phyloP scores from a whole-genome alignment of 2,329 filamentous ascomycete species.

The Cladosporium sp. region DNA sequence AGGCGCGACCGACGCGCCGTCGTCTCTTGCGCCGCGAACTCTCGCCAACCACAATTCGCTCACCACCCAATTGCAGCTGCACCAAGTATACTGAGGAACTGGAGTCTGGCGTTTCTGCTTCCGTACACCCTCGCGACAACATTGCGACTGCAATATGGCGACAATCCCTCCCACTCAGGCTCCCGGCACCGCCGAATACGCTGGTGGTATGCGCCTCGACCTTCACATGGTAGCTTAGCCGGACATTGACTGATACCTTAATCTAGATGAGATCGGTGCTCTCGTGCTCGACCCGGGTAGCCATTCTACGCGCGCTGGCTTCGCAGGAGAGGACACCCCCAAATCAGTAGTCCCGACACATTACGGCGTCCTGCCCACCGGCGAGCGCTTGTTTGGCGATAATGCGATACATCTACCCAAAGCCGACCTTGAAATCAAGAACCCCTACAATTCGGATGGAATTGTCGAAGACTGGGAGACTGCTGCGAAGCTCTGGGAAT shows the following conservation, averaged over 20 bases:
- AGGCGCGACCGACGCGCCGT: background rate
- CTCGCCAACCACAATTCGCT: slow-evolving; percentile 13
- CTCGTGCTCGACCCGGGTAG: slow-evolving; percentile 95
- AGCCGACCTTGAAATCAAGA: slow-evolving; percentile 72
- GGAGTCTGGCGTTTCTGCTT: slow-evolving; percentile 10
- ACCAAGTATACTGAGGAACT: background rate
- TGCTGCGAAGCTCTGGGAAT: slow-evolving; percentile 84
- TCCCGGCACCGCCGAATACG: slow-evolving; percentile 40
- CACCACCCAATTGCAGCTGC: slow-evolving; percentile 14
- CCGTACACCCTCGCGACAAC: background rate
- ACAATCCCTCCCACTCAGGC: slow-evolving; percentile 25
- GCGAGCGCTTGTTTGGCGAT: slow-evolving; percentile 71
- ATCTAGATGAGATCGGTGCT: slow-evolving; percentile 87
- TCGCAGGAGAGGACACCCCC: slow-evolving; percentile 94
- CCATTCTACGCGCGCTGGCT: slow-evolving; percentile 84
- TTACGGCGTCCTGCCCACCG: slow-evolving; percentile 60
- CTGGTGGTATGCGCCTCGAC: slow-evolving; percentile 32
- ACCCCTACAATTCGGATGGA: slow-evolving; percentile 84
- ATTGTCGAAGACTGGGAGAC: slow-evolving; percentile 96
- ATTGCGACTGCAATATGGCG: slow-evolving; percentile 1
- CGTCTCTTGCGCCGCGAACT: slow-evolving; percentile 7
- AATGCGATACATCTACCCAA: slow-evolving; percentile 77
- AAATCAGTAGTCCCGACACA: slow-evolving; percentile 88
- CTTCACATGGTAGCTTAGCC: background rate
- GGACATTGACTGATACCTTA: background rate